A percentile compares a stretch with the other conserved stretches of the same genome.
Evolutionary conservation across 1,284 basidiomycete genomes (phyloP).

Genomic region (Athelia psychrophila): DNA sequence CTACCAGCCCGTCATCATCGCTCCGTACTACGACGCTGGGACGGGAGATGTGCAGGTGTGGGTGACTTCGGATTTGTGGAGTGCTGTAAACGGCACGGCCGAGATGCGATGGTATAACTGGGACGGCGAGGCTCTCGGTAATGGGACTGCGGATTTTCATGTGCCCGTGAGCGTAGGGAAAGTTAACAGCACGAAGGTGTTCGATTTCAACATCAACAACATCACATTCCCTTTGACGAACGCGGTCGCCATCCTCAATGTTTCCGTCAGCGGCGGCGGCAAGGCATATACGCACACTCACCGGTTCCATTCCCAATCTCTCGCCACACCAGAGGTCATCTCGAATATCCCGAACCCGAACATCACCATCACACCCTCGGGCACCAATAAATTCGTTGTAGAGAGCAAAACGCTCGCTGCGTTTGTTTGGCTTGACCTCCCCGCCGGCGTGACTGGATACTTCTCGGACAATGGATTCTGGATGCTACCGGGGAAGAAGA

Average conservation of each 20-base stretch:
- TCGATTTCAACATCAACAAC: conserved; percentile 10
- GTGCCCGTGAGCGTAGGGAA: conserved; percentile 28
- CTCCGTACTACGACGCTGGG: conserved; percentile 31
- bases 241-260: not conserved
- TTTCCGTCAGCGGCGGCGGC: not conserved
- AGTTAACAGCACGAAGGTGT: conserved; percentile 30
- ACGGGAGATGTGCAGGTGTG: conserved; percentile 24
- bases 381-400: conserved; percentile 31
- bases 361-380: conserved; percentile 22
- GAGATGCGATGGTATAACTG: conserved; percentile 39
- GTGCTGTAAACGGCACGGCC: conserved; percentile 30
- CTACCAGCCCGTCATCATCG: conserved; percentile 34
- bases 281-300: not conserved
- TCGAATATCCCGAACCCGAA: conserved; percentile 31
- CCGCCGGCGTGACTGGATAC: conserved; percentile 34
- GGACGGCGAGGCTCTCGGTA: conserved; percentile 29
- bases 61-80: conserved; percentile 36
- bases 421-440: conserved; percentile 40
- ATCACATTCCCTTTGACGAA: not conserved
- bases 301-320: conserved; percentile 33
- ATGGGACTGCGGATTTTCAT: conserved; percentile 31
- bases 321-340: conserved; percentile 21
- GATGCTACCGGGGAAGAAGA: conserved; percentile 27
- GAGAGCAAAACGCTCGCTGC: conserved; percentile 34
- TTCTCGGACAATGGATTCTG: conserved; percentile 41